Evolutionary conservation across 768 basidiomycete genomes (phyloP).

Genomic region (Tulasnella sp.): DNA sequence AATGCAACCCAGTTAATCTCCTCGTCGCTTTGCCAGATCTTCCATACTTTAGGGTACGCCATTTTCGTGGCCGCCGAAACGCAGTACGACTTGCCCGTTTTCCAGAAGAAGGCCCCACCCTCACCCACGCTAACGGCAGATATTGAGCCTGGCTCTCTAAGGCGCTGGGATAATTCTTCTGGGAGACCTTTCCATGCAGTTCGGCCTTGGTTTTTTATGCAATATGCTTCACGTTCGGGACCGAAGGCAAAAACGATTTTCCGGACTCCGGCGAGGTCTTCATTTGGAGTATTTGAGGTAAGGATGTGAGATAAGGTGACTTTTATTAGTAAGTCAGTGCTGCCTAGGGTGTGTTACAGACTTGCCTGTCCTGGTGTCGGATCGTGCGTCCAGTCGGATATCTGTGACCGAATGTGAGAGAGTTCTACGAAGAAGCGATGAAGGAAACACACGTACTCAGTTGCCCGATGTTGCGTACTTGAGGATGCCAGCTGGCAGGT

Average conservation of each 20-base stretch:
- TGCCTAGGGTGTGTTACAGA: not conserved
- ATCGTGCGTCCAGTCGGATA: not conserved
- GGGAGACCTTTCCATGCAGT: not conserved
- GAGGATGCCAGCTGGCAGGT: not conserved
- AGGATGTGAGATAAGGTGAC: not conserved
- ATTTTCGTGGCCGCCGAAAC: not conserved
- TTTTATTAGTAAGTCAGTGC: not conserved
- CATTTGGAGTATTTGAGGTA: too few relatives aligned
- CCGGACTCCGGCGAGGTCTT: not conserved
- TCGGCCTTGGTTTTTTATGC: not conserved
- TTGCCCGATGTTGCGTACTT: not conserved
- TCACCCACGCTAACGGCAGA: not conserved
- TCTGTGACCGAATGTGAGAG: not conserved
- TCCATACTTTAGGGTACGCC: slow-evolving; percentile 1
- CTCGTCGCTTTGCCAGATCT: not conserved
- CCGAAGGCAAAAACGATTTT: slow-evolving; percentile 7
- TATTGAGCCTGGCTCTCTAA: not conserved
- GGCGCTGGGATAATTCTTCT: not conserved
- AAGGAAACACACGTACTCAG: not conserved
- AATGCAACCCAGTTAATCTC: slow-evolving; percentile 8
- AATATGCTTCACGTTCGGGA: not conserved
- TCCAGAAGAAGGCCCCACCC: slow-evolving; percentile 8
- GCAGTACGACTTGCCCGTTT: not conserved
- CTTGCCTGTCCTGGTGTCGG: not conserved
- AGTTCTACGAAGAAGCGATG: not conserved